Evolutionary conservation across 306 rosid genomes (phyloP), one percentile per base, ranked within the genome.

Genomic region (Vigna unguiculata): DNA sequence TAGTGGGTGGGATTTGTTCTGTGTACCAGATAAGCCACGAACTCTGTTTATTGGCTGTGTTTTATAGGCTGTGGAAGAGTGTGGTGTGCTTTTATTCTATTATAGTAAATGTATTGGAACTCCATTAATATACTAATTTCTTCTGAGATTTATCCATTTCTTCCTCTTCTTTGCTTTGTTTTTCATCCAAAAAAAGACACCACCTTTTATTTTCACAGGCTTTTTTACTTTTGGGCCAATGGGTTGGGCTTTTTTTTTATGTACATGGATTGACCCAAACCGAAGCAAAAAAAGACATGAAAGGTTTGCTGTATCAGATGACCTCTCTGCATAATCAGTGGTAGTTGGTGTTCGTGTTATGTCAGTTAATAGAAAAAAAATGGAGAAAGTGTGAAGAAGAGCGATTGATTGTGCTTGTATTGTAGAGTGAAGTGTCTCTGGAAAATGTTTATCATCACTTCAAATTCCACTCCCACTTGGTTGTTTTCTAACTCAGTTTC

Each of bases 21-120:
- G 68, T 69, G 73, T 68, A 14, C 14, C 28, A 28, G 45, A 65
- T 21, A 79, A 71, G 58, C 81, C 88, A 85, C 83, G 45, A 71
- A 74, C 75, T 81, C 71, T 70, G 69, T 68, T 74, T 65, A 67
- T 38, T 82, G 82, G 85, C 79, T 55, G 46, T 71, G 67, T 82
- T 80, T 85, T 36, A 71, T 81, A 69, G 79, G 88, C 70, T 82
- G 85, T 73, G 81, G 80, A 78, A 78, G 78, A 61, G 81, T 62
- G 86, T 74, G 83, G 82, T 59, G 84, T 82, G 82, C 54, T 84
- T 71, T 40, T 9, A 45, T 69, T 73, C 46, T 68, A 77, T 53
- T 45, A n/a, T n/a, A 21, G 40, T 75, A 59, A 67, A 74, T 71
- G 74, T 66, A 82, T 65, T 82, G 43, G n/a, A 71, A 76, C 28